Base-by-base conservation (phyloP, 306 rosid species). In the Oxytropis ochrocephala region DNA sequence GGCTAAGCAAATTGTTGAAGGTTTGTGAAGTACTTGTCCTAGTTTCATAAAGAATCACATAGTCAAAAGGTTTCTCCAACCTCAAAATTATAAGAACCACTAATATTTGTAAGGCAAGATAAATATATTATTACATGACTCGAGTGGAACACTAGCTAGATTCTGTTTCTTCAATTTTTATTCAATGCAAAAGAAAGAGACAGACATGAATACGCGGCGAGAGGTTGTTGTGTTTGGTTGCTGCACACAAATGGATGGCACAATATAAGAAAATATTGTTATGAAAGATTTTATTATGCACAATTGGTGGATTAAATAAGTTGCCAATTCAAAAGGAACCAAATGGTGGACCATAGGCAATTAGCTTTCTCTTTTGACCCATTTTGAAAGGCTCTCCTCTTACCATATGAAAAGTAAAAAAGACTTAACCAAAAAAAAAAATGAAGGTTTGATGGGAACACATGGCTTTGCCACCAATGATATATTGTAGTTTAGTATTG, bases 261-360 rank as follows among this genome's bases (percentile, higher is more conserved):
- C 27, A 55, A 62, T 19, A 47, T 50, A 49, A 73, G 79, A 14
- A 29, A 53, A 60, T 27, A 4, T 32, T 66, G 50, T 19, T 11
- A 12, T 36, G 61, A 44, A 74, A 77, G 71, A 62, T 48, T 77
- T 77, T 64, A 57, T 77, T 59, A 57, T 53, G 84, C 85, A 83
- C 84, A 72, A 74, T 77, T 70, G 87, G 77, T 84, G 84, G 84
- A 81, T 80, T 74, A 78, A 51, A 77, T 74, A 42, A 75, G 58
- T 46, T 14, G 70, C 46, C 68, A 78, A 65, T 64, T 75, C 70
- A 65, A 79, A 82, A 75, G 69, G 70, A 66, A 70, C 79, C 75
- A 66, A 67, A 72, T 82, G 86, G 77, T 75, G 81, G 79, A 41
- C 67, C 81, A 54, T 29, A 32, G 48, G 29, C 59, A 57, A 36